Evolutionary conservation across 805 yeast genomes (phyloP).

Genomic region (Yamadazyma ubonensis): DNA sequence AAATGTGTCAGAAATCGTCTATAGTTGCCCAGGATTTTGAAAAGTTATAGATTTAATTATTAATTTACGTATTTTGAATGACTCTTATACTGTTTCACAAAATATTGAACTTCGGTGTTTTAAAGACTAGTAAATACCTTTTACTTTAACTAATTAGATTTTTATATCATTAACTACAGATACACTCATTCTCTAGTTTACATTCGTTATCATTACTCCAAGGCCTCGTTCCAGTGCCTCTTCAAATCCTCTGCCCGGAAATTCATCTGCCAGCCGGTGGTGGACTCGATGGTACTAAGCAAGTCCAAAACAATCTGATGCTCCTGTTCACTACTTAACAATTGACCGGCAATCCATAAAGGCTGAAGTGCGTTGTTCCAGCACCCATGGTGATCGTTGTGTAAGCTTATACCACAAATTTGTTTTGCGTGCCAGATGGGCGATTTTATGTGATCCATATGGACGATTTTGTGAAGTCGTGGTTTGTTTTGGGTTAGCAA

Average conservation of each 20-base stretch:
- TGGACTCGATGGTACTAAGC: constrained; percentile 23
- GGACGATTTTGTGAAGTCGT: constrained; percentile 26
- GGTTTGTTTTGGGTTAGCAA: constrained; percentile 41
- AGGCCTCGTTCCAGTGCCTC: constrained; percentile 21
- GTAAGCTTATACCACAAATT: constrained; percentile 32
- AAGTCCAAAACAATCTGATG: constrained; percentile 20
- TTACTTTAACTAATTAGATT: too few species aligned
- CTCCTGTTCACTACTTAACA: constrained; percentile 25
- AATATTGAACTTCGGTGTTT: too few species aligned
- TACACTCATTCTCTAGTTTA: background rate
- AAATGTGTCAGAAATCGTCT: constrained; percentile 61
- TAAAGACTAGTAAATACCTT: too few species aligned
- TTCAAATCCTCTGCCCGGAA: constrained; percentile 26
- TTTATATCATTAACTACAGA: background rate
- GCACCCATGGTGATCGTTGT: constrained; percentile 26
- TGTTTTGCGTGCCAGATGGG: constrained; percentile 43
- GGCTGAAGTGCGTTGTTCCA: constrained; percentile 29
- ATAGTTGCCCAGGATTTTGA: constrained; percentile 43
- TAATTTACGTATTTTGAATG: too few species aligned
- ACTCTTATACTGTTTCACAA: too few species aligned
- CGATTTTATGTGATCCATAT: constrained; percentile 20
- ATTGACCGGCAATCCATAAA: constrained; percentile 26
- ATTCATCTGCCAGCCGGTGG: constrained; percentile 33
- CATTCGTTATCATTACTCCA: background rate
- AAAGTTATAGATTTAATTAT: background rate